These are phyloP conservation scores for Rhododendron williamsianum DNA, from an alignment of 148 eudicot species.

Conservation along the genomic window DNA sequence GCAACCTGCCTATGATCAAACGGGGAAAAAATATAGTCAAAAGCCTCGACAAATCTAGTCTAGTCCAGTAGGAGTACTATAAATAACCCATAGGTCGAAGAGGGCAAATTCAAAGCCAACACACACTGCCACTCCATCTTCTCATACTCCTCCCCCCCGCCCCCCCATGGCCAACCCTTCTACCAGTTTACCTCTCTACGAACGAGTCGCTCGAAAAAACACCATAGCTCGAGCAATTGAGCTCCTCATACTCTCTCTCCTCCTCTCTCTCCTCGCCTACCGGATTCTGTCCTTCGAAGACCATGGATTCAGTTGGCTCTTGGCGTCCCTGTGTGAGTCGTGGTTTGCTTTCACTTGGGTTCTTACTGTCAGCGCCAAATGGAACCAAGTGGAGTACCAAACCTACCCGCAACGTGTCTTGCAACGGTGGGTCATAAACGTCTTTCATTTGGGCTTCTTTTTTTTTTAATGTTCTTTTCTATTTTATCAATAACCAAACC, in stretches of 20 bases:
- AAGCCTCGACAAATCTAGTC: too few relatives aligned
- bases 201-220: conserved; percentile 1
- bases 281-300: conserved; percentile 13
- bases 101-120: not conserved
- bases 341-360: conserved; percentile 29
- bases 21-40: too few relatives aligned
- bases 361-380: conserved; percentile 14
- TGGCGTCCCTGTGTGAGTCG: conserved; percentile 26
- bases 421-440: not conserved
- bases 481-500: too few relatives aligned
- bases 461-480: too few relatives aligned
- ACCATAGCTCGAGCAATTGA: conserved; percentile 11
- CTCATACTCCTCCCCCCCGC: not conserved
- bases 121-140: not conserved
- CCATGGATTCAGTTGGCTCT: conserved; percentile 22
- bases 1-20: too few relatives aligned
- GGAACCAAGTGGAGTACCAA: conserved; percentile 18
- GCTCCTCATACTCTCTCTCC: conserved; percentile 17
- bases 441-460: not conserved
- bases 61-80: too few relatives aligned
- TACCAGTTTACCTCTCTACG: conserved; percentile 13
- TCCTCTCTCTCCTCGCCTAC: conserved; percentile 14
- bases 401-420: conserved; percentile 15
- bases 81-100: too few relatives aligned
- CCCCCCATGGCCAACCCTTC: not conserved